phyloP scores from a whole-genome alignment of 164 flowering plant genomes.

The Akebia trifoliata region DNA sequence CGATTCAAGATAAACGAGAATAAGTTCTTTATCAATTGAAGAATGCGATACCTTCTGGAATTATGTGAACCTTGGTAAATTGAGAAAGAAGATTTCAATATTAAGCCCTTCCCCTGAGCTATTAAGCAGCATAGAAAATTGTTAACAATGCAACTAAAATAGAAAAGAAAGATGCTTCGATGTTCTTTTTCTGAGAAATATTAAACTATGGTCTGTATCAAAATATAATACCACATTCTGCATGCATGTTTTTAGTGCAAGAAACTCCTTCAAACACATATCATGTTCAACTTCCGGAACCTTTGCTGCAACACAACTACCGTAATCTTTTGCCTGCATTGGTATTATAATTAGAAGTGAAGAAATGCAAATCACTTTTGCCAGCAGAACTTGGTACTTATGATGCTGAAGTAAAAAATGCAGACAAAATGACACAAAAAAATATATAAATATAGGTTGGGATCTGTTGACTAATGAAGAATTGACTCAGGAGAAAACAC shows the following conservation, averaged over 20 bases:
- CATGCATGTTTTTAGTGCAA: conserved; percentile 77
- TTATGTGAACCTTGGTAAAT: neutral
- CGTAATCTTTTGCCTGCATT: conserved; percentile 74
- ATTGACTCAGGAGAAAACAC: too few species aligned
- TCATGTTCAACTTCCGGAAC: conserved; percentile 85
- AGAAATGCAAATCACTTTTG: neutral
- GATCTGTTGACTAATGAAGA: too few species aligned
- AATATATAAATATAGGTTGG: too few species aligned
- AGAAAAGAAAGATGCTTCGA: neutral
- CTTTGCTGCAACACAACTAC: conserved; percentile 78
- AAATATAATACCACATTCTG: conserved; percentile 53
- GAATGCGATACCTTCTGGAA: neutral
- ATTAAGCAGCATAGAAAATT: conserved; percentile 14
- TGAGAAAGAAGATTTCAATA: neutral
- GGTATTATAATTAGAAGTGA: neutral
- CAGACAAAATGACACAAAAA: too few species aligned
- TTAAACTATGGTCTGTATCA: neutral
- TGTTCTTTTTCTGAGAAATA: neutral
- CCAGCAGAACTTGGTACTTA: neutral
- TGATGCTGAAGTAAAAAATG: too few species aligned
- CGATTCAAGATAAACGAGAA: neutral
- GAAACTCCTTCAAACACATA: conserved; percentile 90
- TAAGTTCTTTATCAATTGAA: neutral
- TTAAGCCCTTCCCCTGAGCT: conserved; percentile 30
- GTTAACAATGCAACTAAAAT: neutral